Evolutionary conservation across 345 rosid genomes (phyloP).

Genomic region (Eucalyptus urophylla): DNA sequence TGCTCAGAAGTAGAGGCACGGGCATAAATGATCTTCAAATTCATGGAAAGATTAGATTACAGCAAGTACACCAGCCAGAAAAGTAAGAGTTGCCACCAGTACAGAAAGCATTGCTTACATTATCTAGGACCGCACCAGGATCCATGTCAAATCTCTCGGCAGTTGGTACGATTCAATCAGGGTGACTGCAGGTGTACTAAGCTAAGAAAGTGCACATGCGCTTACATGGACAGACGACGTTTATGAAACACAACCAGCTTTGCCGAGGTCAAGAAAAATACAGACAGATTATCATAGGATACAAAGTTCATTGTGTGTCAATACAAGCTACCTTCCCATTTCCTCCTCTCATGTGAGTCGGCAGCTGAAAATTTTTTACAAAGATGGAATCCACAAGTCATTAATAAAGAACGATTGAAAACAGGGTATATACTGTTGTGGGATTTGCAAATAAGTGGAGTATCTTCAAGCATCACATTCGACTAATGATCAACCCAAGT

Average conservation of each 20-base stretch:
- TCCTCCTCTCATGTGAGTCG: slow-evolving; percentile 80
- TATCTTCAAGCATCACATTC: too few relatives aligned
- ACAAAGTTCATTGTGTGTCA: slow-evolving; percentile 93
- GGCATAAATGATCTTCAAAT: slow-evolving; percentile 77
- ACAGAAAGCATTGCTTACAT: slow-evolving; percentile 24
- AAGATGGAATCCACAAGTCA: too few relatives aligned
- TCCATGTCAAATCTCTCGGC: too few relatives aligned
- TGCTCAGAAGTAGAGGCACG: slow-evolving; percentile 89
- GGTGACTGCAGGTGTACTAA: slow-evolving; percentile 5
- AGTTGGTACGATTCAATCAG: too few relatives aligned
- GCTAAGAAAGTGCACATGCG: slow-evolving; percentile 17
- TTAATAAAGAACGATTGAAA: too few relatives aligned
- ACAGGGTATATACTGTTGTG: too few relatives aligned
- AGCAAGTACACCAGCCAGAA: neutral
- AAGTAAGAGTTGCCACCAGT: neutral
- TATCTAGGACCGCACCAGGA: slow-evolving; percentile 48
- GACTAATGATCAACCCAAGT: too few relatives aligned
- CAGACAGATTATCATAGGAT: slow-evolving; percentile 18
- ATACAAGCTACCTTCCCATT: slow-evolving; percentile 94
- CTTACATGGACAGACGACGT: neutral
- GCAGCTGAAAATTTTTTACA: slow-evolving; percentile 43
- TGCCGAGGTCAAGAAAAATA: neutral
- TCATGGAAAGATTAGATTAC: neutral
- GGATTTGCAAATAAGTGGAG: too few relatives aligned
- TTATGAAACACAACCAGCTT: neutral